A percentile compares a stretch with the other conserved stretches of the same genome.
phyloP scores from a whole-genome alignment of 495 filamentous ascomycete genomes.

The Penicillium flavigenum region DNA sequence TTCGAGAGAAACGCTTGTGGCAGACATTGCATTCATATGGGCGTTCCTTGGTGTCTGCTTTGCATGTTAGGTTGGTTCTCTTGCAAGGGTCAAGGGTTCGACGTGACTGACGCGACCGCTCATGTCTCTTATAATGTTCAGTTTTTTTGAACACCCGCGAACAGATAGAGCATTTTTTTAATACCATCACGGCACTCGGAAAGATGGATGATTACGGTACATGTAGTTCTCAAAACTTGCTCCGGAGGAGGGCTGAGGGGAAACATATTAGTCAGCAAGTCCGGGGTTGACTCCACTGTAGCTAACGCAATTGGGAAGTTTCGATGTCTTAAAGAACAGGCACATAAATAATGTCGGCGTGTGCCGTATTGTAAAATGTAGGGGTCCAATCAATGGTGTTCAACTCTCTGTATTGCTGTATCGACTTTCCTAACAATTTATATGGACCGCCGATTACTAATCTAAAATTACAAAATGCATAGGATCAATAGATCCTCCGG shows the following conservation, averaged over 20 bases:
- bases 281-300: too few species aligned
- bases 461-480: too few species aligned
- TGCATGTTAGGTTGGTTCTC: slow-evolving; percentile 10
- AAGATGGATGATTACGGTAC: not conserved
- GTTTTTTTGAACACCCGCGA: slow-evolving; percentile 55
- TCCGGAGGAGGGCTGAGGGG: slow-evolving; percentile 14
- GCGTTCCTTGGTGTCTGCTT: slow-evolving; percentile 52
- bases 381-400: too few species aligned
- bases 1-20: slow-evolving; percentile 54
- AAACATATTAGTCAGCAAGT: slow-evolving; percentile 17
- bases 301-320: too few species aligned
- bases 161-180: slow-evolving; percentile 53
- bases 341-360: too few species aligned
- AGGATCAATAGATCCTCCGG: too few species aligned
- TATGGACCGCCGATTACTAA: too few species aligned
- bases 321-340: too few species aligned
- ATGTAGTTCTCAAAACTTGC: not conserved
- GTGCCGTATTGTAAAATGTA: too few species aligned
- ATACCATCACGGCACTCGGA: slow-evolving; percentile 36
- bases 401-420: too few species aligned
- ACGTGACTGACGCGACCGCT: slow-evolving; percentile 50
- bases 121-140: slow-evolving; percentile 56
- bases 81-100: not conserved
- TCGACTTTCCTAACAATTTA: too few species aligned
- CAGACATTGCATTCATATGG: slow-evolving; percentile 55